phyloP scores from a whole-genome alignment of 805 yeast genomes.

The Wickerhamiella qilinensis region DNA sequence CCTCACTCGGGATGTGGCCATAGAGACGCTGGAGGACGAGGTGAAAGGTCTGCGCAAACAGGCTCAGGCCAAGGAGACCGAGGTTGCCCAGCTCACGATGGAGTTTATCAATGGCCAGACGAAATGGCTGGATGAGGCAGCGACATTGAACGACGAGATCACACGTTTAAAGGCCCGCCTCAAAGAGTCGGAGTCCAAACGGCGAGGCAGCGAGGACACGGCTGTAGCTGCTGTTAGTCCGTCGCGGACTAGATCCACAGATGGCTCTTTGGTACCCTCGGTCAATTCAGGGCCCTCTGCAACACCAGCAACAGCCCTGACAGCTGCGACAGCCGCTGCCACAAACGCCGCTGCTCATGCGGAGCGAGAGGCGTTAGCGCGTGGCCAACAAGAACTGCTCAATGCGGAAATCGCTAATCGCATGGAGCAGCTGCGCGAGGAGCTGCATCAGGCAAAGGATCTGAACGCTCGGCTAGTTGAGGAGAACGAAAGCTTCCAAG shows the following conservation, averaged over 20 bases:
- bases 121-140: slow-evolving; percentile 12
- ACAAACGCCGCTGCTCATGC: background rate
- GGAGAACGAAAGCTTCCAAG: slow-evolving; percentile 22
- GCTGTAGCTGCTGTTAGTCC: background rate
- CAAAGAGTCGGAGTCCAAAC: background rate
- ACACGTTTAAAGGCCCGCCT: slow-evolving; percentile 7
- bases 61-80: slow-evolving; percentile 11
- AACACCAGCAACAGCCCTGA: slow-evolving; percentile 6
- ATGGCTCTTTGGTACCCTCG: background rate
- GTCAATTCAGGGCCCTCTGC: background rate
- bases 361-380: slow-evolving; percentile 11
- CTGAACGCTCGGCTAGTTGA: slow-evolving; percentile 31
- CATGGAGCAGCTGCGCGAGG: slow-evolving; percentile 15
- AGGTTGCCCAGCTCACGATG: slow-evolving; percentile 16
- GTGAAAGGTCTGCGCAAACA: slow-evolving; percentile 11
- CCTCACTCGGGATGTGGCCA: slow-evolving; percentile 10
- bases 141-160: slow-evolving; percentile 12
- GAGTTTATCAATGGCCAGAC: slow-evolving; percentile 18
- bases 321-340: slow-evolving; percentile 6
- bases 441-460: slow-evolving; percentile 39
- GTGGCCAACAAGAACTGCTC: slow-evolving; percentile 18
- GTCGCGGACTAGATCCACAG: background rate
- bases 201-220: too few species aligned
- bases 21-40: slow-evolving; percentile 11
- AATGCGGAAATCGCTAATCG: slow-evolving; percentile 17